Evolutionary conservation across 805 yeast species (phyloP).

Genomic region (Ogataea neopini): DNA sequence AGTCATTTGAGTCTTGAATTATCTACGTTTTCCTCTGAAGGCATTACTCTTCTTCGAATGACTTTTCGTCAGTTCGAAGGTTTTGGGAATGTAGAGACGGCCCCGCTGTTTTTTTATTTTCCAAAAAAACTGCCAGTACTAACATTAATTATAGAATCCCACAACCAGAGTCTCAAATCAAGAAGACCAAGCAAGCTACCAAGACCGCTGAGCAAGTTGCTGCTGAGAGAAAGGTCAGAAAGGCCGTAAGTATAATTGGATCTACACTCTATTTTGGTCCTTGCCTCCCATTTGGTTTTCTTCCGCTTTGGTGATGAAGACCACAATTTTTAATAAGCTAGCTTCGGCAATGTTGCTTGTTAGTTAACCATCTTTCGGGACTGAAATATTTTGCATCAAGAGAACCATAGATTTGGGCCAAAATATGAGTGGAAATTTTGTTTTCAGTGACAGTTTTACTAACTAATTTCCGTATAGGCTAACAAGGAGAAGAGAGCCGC

Average conservation of each 20-base stretch:
- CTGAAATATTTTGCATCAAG: constrained; percentile 44
- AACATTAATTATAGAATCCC: constrained; percentile 41
- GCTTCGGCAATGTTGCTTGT: constrained; percentile 70
- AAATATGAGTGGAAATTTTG: neutral
- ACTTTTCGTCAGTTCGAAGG: constrained; percentile 32
- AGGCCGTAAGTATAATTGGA: constrained; percentile 64
- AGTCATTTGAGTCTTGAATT: constrained; percentile 9
- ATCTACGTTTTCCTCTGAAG: constrained; percentile 38
- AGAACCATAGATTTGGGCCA: constrained; percentile 7
- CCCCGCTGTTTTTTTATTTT: neutral
- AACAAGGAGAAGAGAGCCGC: constrained; percentile 49
- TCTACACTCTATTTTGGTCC: constrained; percentile 48
- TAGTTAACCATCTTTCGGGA: constrained; percentile 88
- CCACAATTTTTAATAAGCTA: constrained; percentile 53
- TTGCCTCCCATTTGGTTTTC: neutral
- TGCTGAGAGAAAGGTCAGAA: constrained; percentile 76
- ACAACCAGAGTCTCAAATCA: constrained; percentile 81
- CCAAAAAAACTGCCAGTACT: constrained; percentile 17
- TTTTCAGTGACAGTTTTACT: constrained; percentile 21
- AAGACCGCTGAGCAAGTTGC: constrained; percentile 76
- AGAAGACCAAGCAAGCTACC: constrained; percentile 77
- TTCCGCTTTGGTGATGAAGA: constrained; percentile 46
- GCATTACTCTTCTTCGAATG: constrained; percentile 31
- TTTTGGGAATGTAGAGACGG: constrained; percentile 13
- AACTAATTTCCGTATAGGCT: constrained; percentile 35